phyloP scores from a whole-genome alignment of 1,139 yeast genomes.

The Kodamaea ohmeri region DNA sequence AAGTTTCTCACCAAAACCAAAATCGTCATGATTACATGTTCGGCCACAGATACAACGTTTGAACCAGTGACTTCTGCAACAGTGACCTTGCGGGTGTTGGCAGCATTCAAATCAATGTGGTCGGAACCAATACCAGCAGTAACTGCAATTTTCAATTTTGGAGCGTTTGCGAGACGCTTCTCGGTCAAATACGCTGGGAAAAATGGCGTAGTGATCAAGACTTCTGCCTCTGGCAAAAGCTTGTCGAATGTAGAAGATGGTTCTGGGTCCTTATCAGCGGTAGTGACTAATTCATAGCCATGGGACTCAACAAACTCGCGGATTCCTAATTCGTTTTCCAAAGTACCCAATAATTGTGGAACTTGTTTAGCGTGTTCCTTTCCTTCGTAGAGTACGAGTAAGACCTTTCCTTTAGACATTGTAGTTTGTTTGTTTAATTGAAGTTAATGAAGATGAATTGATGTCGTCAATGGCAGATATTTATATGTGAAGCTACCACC shows the following conservation, averaged over 20 bases:
- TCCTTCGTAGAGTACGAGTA: conserved; percentile 56
- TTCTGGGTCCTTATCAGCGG: conserved; percentile 69
- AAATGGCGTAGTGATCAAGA: conserved; percentile 80
- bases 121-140: conserved; percentile 89
- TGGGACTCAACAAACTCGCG: conserved; percentile 60
- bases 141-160: conserved; percentile 66
- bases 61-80: conserved; percentile 84
- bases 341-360: conserved; percentile 61
- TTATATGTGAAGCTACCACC: not conserved
- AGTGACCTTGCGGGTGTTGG: conserved; percentile 59
- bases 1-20: conserved; percentile 71
- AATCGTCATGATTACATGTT: conserved; percentile 76
- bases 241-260: conserved; percentile 55
- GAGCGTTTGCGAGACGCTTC: conserved; percentile 66
- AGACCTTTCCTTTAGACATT: conserved; percentile 42
- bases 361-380: conserved; percentile 59
- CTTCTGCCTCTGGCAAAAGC: conserved; percentile 67
- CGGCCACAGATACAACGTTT: conserved; percentile 78
- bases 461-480: too few species aligned
- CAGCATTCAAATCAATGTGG: conserved; percentile 73
- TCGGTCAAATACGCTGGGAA: conserved; percentile 75
- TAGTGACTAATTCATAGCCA: conserved; percentile 68
- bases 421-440: conserved; percentile 1
- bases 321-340: conserved; percentile 75
- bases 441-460: not conserved